Conservation (phyloP, 75 land plant species). For the Cupressus sempervirens region DNA sequence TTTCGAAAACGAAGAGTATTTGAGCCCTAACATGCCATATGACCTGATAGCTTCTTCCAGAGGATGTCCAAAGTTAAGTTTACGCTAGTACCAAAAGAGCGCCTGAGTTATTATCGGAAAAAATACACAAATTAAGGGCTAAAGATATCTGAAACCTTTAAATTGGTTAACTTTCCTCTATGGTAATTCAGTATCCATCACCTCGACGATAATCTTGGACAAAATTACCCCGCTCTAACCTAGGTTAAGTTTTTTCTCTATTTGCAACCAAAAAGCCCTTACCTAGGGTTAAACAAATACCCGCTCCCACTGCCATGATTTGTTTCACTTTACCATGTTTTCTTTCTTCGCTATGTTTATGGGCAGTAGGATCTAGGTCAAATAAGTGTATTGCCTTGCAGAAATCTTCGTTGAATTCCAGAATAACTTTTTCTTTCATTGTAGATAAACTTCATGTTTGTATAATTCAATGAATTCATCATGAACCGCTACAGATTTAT, state of each 20-base stretch:
- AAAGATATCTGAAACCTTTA: background rate
- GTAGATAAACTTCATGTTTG: background rate
- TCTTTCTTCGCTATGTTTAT: background rate
- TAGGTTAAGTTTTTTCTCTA: background rate
- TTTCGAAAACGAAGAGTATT: background rate
- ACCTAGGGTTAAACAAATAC: background rate
- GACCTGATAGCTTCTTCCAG: background rate
- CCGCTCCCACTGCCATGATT: background rate
- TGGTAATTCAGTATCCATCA: too few species aligned
- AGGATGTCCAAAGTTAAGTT: background rate
- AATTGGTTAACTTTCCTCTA: background rate
- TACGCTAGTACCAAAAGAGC: background rate
- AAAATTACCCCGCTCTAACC: background rate
- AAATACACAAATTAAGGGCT: background rate
- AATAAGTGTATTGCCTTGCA: background rate
- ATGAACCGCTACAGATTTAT: background rate
- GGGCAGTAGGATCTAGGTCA: background rate
- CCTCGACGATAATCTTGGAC: background rate
- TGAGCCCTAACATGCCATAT: background rate
- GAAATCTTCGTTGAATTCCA: background rate
- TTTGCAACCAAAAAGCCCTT: background rate
- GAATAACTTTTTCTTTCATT: background rate
- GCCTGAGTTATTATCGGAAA: background rate
- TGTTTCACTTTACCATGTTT: background rate
- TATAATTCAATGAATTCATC: background rate